Evolutionary conservation across 139 green algal species (phyloP).

Genomic region (Zygnema cylindricum): DNA sequence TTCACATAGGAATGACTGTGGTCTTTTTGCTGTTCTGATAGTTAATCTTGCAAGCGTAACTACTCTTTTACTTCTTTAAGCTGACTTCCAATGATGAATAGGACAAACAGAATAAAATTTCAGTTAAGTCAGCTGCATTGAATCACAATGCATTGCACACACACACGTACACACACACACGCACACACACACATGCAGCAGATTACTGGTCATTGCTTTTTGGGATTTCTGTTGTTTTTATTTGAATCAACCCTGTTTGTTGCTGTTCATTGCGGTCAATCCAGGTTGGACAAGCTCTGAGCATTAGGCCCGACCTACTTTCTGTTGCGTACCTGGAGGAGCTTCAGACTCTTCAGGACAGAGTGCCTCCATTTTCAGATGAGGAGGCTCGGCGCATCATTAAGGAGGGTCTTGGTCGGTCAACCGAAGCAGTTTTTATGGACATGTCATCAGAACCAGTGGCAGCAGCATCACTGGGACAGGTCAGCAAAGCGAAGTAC

Average conservation of each 20-base stretch:
- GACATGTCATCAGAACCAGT: slow-evolving; percentile 83
- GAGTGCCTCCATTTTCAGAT: slow-evolving; percentile 66
- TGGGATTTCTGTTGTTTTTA: too few relatives aligned
- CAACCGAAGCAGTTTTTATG: slow-evolving; percentile 80
- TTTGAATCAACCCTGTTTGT: not conserved
- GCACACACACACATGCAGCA: too few relatives aligned
- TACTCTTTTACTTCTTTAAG: too few relatives aligned
- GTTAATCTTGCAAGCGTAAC: too few relatives aligned
- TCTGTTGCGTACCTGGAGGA: slow-evolving; percentile 75
- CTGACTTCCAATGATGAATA: too few relatives aligned
- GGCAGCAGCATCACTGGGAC: slow-evolving; percentile 87
- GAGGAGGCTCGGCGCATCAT: slow-evolving; percentile 61
- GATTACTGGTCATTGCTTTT: too few relatives aligned
- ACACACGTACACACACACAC: too few relatives aligned
- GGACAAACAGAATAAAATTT: too few relatives aligned
- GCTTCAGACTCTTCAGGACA: slow-evolving; percentile 79
- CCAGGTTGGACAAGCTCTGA: slow-evolving; percentile 68
- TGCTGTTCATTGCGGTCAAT: slow-evolving; percentile 2
- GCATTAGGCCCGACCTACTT: slow-evolving; percentile 85
- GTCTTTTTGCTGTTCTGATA: too few relatives aligned
- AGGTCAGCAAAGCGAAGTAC: slow-evolving; percentile 73
- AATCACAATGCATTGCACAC: too few relatives aligned
- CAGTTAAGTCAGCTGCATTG: too few relatives aligned
- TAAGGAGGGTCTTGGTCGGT: slow-evolving; percentile 75
- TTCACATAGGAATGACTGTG: too few relatives aligned